Base-by-base conservation (phyloP, 306 rosid species). In the Cicer bijugum region DNA sequence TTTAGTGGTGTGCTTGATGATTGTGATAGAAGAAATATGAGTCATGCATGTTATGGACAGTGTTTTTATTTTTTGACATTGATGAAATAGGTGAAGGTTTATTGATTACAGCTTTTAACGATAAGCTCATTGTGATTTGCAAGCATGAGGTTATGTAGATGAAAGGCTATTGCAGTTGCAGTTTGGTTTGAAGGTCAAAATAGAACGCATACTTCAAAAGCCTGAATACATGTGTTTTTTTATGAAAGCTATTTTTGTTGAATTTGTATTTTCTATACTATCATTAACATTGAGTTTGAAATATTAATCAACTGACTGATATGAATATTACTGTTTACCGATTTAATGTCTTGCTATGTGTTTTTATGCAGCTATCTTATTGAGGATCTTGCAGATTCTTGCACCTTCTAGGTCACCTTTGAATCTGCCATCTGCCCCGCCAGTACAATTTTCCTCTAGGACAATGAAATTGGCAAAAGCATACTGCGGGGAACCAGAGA, bases 401-500 rank as follows among this genome's bases (percentile, higher is more conserved):
- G 85, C 92, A 51, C 96, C 91, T 79, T 83, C 95, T 61, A 75
- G 78, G 61, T 64, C 74, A 72, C 86, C 88, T 69, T 84, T 90
- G 11, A 82, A 68, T 33, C 87, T 86, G 72, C 73, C 81, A 8
- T 69, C 86, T 15, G 57, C 78, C 23, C 67, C 60, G 4, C 69
- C 84, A 37, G 46, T 84, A 67, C 82, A 72, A 50, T 78, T 87
- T 67, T 82, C 92, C 78, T 75, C 88, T 4, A 88, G 81, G 86
- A 75, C 86, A 6, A 63, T 83, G 82, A 88, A 92, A 83, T 71
- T 88, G 85, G 97, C 99, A 51, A 90, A 86, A 75, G 81, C 85
- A 47, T 88, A 90, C 51, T 66, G 68, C 28, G 89, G 80, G 58
- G 93, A 86, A 68, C 73, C 89, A 60, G 89, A 83, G 75, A 76